phyloP scores from a whole-genome alignment of 2,329 filamentous ascomycete species.

The Magnaporthales sp. region DNA sequence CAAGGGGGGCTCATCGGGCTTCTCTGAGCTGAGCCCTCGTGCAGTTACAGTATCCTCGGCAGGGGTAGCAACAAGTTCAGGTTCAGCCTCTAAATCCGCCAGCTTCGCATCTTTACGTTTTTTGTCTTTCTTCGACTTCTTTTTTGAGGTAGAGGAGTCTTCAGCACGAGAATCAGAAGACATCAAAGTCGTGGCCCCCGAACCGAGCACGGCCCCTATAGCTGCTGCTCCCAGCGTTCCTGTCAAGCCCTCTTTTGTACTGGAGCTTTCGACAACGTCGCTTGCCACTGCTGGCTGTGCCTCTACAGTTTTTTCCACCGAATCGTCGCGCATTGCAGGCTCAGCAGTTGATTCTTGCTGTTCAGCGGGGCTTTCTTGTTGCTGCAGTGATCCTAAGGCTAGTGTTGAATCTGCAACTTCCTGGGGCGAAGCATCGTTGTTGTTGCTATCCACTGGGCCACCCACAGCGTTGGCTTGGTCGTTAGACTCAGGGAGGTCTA shows the following conservation, averaged over 20 bases:
- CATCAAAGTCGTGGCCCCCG: not conserved
- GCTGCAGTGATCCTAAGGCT: not conserved
- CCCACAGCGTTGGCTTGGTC: not conserved
- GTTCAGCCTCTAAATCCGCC: slow-evolving; percentile 1
- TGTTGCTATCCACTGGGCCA: not conserved
- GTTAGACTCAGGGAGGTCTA: not conserved
- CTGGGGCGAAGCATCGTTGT: not conserved
- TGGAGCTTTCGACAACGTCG: not conserved
- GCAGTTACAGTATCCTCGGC: not conserved
- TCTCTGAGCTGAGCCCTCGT: not conserved
- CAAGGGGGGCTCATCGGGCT: not conserved
- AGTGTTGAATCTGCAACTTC: not conserved
- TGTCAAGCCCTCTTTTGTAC: not conserved
- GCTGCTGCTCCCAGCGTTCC: not conserved
- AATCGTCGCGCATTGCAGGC: not conserved
- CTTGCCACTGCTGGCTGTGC: not conserved
- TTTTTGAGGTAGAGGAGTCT: not conserved
- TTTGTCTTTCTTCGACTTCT: slow-evolving; percentile 25
- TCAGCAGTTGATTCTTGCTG: not conserved
- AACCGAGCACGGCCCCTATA: not conserved
- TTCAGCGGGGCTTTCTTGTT: not conserved
- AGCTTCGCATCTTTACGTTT: slow-evolving; percentile 12
- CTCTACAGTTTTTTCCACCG: not conserved
- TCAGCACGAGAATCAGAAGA: not conserved
- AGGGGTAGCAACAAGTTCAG: not conserved